Evolutionary conservation across 495 filamentous ascomycete species (phyloP).

Genomic region (Penicillium samsonianum): DNA sequence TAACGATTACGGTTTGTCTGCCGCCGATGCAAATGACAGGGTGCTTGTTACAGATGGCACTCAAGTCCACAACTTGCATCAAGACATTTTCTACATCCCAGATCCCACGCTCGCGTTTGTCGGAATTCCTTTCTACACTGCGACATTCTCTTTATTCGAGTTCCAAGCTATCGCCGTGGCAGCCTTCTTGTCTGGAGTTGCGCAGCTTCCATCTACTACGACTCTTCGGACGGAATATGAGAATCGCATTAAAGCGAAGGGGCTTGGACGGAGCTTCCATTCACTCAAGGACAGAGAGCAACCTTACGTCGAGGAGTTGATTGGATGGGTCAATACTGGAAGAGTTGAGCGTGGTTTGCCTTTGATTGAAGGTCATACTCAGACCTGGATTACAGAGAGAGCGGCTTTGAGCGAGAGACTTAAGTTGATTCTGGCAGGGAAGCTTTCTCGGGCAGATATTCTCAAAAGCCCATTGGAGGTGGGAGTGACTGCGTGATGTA

Average conservation of each 20-base stretch:
- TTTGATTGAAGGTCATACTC: conserved; percentile 46
- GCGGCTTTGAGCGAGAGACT: conserved; percentile 31
- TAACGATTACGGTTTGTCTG: conserved; percentile 36
- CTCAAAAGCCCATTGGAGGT: conserved; percentile 10
- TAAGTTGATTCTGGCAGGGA: conserved; percentile 18
- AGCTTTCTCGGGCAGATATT: background rate
- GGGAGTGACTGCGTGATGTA: conserved; percentile 12
- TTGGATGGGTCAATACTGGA: conserved; percentile 54
- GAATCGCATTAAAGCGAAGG: conserved; percentile 43
- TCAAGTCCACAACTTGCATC: conserved; percentile 67
- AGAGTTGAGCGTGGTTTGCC: conserved; percentile 29
- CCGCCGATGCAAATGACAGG: conserved; percentile 45
- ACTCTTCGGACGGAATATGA: conserved; percentile 57
- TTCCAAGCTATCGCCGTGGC: conserved; percentile 63
- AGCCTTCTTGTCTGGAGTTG: conserved; percentile 55
- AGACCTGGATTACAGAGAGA: conserved; percentile 44
- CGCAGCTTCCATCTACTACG: conserved; percentile 46
- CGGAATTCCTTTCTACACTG: conserved; percentile 60
- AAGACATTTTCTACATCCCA: conserved; percentile 67
- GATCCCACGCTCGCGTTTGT: conserved; percentile 64
- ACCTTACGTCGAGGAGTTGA: conserved; percentile 54
- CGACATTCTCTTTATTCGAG: conserved; percentile 66
- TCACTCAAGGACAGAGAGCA: conserved; percentile 54
- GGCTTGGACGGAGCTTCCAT: conserved; percentile 55
- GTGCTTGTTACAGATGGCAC: conserved; percentile 63